Conservation (phyloP, 2,329 filamentous ascomycete species). For the Scytalidium lignicola region DNA sequence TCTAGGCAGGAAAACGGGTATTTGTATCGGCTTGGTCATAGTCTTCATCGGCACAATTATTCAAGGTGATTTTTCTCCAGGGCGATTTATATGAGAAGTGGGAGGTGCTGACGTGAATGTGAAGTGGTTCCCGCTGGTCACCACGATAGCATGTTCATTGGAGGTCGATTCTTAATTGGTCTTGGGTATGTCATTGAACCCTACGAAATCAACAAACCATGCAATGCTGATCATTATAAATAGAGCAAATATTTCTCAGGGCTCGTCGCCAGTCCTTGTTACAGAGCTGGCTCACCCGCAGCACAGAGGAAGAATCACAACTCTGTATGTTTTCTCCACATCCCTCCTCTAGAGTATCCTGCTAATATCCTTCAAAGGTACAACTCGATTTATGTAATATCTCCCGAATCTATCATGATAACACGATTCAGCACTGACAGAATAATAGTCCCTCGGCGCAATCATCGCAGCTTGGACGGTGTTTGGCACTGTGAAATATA, state of each 20-base stretch:
- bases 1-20: slow-evolving; percentile 36
- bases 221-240: background rate
- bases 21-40: slow-evolving; percentile 36
- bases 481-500: slow-evolving; percentile 7
- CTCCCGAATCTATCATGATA: background rate
- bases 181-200: slow-evolving; percentile 16
- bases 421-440: slow-evolving; percentile 8
- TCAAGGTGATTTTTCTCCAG: slow-evolving; percentile 29
- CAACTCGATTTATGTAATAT: slow-evolving; percentile 1
- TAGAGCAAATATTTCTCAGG: slow-evolving; percentile 7
- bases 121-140: slow-evolving; percentile 29
- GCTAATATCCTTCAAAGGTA: slow-evolving; percentile 1
- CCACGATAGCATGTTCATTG: slow-evolving; percentile 34
- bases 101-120: slow-evolving; percentile 13
- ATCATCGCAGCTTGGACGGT: slow-evolving; percentile 35
- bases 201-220: background rate
- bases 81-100: slow-evolving; percentile 8
- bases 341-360: background rate
- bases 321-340: slow-evolving; percentile 32
- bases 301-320: slow-evolving; percentile 38
- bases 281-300: slow-evolving; percentile 39
- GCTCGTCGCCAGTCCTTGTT: slow-evolving; percentile 24
- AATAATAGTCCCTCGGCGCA: slow-evolving; percentile 33
- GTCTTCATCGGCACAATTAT: slow-evolving; percentile 35
- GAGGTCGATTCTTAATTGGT: slow-evolving; percentile 25